Evolutionary conservation across 768 basidiomycete genomes (phyloP).

Genomic region (Polyporus arcularius): DNA sequence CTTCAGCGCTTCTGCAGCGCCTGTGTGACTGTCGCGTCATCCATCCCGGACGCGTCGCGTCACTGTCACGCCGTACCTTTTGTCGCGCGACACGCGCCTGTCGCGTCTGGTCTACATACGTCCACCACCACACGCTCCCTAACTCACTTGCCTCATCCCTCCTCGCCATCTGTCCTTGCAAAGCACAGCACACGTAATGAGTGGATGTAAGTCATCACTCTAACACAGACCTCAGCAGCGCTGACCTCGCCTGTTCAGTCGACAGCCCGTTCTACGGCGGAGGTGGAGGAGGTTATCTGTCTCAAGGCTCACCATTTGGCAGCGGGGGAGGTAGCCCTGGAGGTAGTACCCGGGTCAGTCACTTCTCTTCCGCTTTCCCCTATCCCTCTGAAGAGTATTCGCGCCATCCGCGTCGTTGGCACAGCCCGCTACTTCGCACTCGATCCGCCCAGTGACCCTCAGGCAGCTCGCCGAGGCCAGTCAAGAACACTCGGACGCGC

Average conservation of each 20-base stretch:
- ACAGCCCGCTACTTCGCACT: conserved; percentile 43
- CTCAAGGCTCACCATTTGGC: conserved; percentile 60
- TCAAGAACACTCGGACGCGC: conserved; percentile 88
- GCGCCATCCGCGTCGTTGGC: neutral
- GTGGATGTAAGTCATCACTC: conserved; percentile 41
- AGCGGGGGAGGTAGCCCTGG: conserved; percentile 62
- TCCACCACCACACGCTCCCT: neutral
- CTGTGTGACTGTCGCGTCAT: conserved; percentile 8
- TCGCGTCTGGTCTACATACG: conserved; percentile 11
- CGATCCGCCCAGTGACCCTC: conserved; percentile 75
- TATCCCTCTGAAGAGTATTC: neutral
- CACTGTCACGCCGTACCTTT: conserved; percentile 10
- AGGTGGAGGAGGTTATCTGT: conserved; percentile 51
- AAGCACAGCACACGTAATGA: conserved; percentile 32
- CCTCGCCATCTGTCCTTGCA: neutral
- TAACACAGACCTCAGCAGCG: too few species aligned
- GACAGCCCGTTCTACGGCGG: conserved; percentile 42
- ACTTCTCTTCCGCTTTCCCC: conserved; percentile 19
- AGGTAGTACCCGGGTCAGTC: conserved; percentile 41
- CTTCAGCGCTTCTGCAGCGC: too few species aligned
- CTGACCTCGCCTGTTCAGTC: conserved; percentile 6
- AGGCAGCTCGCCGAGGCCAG: conserved; percentile 72
- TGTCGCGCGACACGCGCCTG: neutral
- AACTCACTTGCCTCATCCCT: neutral
- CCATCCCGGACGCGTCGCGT: conserved; percentile 14